Evolutionary conservation across 2,329 filamentous ascomycete genomes (phyloP), one percentile per base, ranked within the genome.

Genomic region (Rutstroemia sp.): DNA sequence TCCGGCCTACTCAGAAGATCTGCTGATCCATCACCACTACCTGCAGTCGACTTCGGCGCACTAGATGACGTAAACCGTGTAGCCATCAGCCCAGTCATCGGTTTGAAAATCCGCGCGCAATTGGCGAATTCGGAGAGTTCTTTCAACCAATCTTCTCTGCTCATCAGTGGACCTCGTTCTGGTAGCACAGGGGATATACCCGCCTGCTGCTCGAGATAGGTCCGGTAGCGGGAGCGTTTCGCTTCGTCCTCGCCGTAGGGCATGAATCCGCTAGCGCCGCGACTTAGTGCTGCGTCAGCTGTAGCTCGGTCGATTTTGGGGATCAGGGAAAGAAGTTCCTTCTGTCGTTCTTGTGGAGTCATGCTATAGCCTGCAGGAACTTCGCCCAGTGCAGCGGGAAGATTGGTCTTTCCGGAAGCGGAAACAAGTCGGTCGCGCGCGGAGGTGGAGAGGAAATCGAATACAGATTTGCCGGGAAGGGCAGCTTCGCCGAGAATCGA

Each of bases 401-500:
- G 79, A 66, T 92, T 82, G 2, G 73, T 72, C 57, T 84, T 90
- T 1, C 92, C 92, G 2, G 89, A 90, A 1, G 84, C 84, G 10
- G 82, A 78, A 3, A 80, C 90, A 46, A 99, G 79, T 25, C 86
- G 83, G 51, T 92, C 86, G 59, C 94, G 84, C 3, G 88, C 83
- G 37, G 87, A 80, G 0, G 89, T 78, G 0, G 88, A 88, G 62
- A 99, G 79, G 71, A 88, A 99, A 72, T 97, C 92, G 70, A 97
- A 99, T 2, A 99, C 85, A 0, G 94, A 97, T 73, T 97, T 96
- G 0, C 90, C 89, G 0, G 92, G 92, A 0, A 97, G 75, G 38
- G 83, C 80, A 41, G 82, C 77, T 73, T 96, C 92, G 38, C 92
- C 92, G 1, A 97, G 78, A 0, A 95, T 76, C 4, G 83, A 83